Evolutionary conservation across 306 rosid species (phyloP), one percentile per base, ranked within the genome.

Genomic region (Casuarina equisetifolia): DNA sequence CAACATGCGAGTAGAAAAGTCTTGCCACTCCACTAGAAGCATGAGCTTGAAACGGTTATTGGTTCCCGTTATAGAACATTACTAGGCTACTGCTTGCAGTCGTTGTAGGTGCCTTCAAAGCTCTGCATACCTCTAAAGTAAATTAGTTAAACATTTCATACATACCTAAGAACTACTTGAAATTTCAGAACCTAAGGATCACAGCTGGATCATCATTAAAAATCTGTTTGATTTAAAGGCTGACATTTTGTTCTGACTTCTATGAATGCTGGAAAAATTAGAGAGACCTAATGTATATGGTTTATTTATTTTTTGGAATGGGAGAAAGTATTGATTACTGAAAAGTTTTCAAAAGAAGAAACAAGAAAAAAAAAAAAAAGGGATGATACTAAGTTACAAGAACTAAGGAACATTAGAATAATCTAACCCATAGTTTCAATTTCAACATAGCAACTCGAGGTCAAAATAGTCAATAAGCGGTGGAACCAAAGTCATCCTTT

Each of bases 21-120:
- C 32, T 25, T 25, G 32, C 32, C 32, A 25, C 32, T 25, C 32
- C 32, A 25, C 32, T 20, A 76, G 32, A 51, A 66, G 72, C 48
- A 78, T 68, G 77, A 20, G 62, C 62, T 2, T 17, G 36, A 35
- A 54, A 43, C 11, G 38, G 73, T 16, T 48, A 69, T 58, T 62
- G 55, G 69, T 64, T 85, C 19, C 39, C 5, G 16, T 45, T 43
- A 78, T 13, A 80, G 19, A 20, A 51, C 50, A 79, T 71, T 35
- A 75, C 59, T 44, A 64, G 73, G 78, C 54, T 72, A 58, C 78
- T 52, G 9, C 89, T 88, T 88, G 89, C 98, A 94, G 76, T 57
- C 0, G 6, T 73, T 59, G 82, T 45, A 94, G 97, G 82, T 88
- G 89, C 76, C 91, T 92, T 94, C 64, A 92, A 76, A 80, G 72